phyloP scores from a whole-genome alignment of 2,329 filamentous ascomycete genomes.

The Alternaria infectoria region DNA sequence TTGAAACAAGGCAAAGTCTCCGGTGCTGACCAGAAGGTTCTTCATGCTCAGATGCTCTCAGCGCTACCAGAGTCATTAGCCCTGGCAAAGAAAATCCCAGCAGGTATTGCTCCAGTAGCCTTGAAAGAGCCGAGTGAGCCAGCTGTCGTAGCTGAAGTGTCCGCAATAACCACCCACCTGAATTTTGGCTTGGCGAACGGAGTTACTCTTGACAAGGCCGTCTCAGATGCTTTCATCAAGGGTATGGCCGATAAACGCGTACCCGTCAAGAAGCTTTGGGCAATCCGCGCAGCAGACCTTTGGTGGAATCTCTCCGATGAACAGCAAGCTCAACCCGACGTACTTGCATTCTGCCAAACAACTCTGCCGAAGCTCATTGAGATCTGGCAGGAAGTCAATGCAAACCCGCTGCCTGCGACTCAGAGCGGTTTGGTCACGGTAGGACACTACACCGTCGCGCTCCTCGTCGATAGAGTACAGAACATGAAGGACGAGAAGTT shows the following conservation, averaged over 20 bases:
- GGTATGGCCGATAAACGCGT: constrained; percentile 86
- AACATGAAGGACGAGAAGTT: constrained; percentile 63
- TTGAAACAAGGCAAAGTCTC: constrained; percentile 85
- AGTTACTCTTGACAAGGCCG: constrained; percentile 67
- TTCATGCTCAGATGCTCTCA: constrained; percentile 82
- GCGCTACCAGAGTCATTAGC: constrained; percentile 59
- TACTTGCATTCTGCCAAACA: constrained; percentile 56
- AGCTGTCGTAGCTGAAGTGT: constrained; percentile 77
- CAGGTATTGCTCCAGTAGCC: constrained; percentile 70
- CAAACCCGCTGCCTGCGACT: constrained; percentile 78
- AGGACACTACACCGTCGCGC: constrained; percentile 74
- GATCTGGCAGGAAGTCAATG: constrained; percentile 76
- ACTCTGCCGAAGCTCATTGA: constrained; percentile 66
- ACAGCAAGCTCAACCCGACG: constrained; percentile 56
- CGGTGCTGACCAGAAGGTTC: constrained; percentile 80
- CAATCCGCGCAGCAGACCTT: constrained; percentile 73
- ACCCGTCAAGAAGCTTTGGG: constrained; percentile 79
- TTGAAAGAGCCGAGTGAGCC: constrained; percentile 88
- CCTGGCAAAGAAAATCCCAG: constrained; percentile 70
- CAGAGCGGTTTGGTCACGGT: constrained; percentile 84
- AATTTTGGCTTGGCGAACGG: constrained; percentile 67
- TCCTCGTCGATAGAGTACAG: constrained; percentile 63
- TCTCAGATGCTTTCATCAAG: constrained; percentile 76
- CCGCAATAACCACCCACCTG: constrained; percentile 71
- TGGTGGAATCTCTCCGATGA: constrained; percentile 64